These are phyloP conservation scores for Hanseniaspora vineae DNA, from an alignment of 805 yeast genomes.

Conservation along the genomic window DNA sequence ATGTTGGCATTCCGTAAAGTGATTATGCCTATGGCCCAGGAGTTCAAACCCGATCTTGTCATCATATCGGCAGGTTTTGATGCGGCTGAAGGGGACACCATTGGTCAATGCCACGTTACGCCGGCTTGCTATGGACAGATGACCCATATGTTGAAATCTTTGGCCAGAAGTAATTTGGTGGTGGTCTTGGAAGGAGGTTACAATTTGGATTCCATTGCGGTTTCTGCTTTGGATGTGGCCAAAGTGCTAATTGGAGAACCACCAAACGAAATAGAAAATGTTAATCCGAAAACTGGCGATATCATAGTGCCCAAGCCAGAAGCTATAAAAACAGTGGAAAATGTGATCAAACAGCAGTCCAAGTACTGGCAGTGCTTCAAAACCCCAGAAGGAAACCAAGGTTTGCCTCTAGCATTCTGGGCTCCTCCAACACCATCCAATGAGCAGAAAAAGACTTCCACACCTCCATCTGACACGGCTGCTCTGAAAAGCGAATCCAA, in stretches of 20 bases:
- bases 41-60: conserved; percentile 85
- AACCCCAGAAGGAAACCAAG: conserved; percentile 42
- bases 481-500: neutral
- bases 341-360: conserved; percentile 69
- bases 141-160: conserved; percentile 80
- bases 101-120: conserved; percentile 91
- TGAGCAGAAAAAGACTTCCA: neutral
- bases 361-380: conserved; percentile 77
- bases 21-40: conserved; percentile 77
- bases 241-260: conserved; percentile 90
- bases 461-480: no score
- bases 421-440: neutral
- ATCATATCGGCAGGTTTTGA: conserved; percentile 94
- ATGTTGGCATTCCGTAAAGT: conserved; percentile 79
- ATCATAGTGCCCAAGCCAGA: conserved; percentile 50
- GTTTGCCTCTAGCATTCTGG: conserved; percentile 6
- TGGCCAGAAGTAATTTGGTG: conserved; percentile 80
- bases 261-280: conserved; percentile 61
- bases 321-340: conserved; percentile 68
- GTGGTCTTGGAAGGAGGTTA: conserved; percentile 96
- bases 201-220: conserved; percentile 80
- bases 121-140: conserved; percentile 95
- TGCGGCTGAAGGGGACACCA: conserved; percentile 96
- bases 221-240: conserved; percentile 83
- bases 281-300: conserved; percentile 11